These are phyloP conservation scores for Chytridium lagenaria DNA, from an alignment of 371 early-diverging fungal genomes.

Conservation along the genomic window DNA sequence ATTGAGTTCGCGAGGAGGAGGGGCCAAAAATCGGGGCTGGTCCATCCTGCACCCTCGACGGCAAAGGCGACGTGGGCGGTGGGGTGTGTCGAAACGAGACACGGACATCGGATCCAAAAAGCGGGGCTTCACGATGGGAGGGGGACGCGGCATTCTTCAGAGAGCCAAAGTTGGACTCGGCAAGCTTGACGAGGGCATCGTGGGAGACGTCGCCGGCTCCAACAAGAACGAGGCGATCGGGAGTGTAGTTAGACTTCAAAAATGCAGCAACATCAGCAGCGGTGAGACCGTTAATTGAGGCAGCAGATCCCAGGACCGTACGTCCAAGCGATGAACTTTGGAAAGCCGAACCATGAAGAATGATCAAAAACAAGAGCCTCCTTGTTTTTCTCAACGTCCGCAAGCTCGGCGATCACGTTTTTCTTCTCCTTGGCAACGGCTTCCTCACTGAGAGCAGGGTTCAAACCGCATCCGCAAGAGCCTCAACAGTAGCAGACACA, in stretches of 20 bases:
- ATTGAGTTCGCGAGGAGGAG: constrained; percentile 93
- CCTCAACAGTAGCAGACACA: constrained; percentile 85
- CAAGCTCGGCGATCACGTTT: constrained; percentile 93
- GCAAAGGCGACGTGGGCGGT: constrained; percentile 96
- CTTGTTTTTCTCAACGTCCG: constrained; percentile 94
- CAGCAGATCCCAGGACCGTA: constrained; percentile 93
- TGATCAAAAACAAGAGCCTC: constrained; percentile 97
- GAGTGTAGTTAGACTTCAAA: constrained; percentile 91
- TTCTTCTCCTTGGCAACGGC: constrained; percentile 95
- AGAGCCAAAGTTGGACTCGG: constrained; percentile 86
- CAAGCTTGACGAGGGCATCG: constrained; percentile 88
- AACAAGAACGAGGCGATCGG: constrained; percentile 94
- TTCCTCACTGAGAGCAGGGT: constrained; percentile 79
- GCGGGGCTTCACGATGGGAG: constrained; percentile 58
- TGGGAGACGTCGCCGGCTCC: constrained; percentile 94
- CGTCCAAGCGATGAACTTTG: constrained; percentile 88
- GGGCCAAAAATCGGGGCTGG: constrained; percentile 93
- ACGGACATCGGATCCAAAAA: constrained; percentile 90
- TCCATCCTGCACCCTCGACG: constrained; percentile 95
- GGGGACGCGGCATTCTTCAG: constrained; percentile 59
- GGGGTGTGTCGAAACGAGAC: constrained; percentile 82
- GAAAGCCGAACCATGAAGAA: constrained; percentile 94
- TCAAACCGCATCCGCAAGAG: constrained; percentile 95
- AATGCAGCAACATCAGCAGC: constrained; percentile 84
- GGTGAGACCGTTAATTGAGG: constrained; percentile 87